Evolutionary conservation across 2,329 filamentous ascomycete species (phyloP), one percentile per base, ranked within the genome.

Genomic region (Ceratocystis harringtonii): DNA sequence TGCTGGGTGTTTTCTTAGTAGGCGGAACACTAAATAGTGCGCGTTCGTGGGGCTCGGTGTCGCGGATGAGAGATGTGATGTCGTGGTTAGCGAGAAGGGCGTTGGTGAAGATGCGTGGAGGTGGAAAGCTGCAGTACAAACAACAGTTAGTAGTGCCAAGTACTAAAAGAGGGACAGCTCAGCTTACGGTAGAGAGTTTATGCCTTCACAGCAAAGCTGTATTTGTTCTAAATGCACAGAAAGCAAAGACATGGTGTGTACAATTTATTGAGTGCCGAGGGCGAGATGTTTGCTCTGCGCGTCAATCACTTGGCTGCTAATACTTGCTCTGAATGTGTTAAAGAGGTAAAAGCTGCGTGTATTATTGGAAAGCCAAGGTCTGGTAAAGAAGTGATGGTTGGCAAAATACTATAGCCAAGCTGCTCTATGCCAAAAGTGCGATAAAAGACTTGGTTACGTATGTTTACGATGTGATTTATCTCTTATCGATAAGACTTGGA

Each of bases 81-180:
- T 99, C 94, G 75, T 92, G 87, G 70, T 86, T 86, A 66, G 87
- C 86, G 61, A 97, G 85, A 48, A 99, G 82, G 43, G 94, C 91
- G 74, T 95, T 96, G 70, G 92, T 94, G 77, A 97, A 99, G 72
- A 94, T 91, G 72, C 90, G 95, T n/a, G 92, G 90, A 1, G 84
- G 84, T 50, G 90, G 90, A 71, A 97, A 97, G 43, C 90, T 95
- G 69, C 15, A 61, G 62, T 36, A n/a, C 62, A 64, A 68, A 61
- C 68, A 6, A 28, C 65, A 69, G 65, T 67, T 55, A 68, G 62
- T 32, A 25, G 17, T 41, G 30, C 22, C 7, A 8, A 17, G 3
- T 61, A 4, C 1, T 2, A 41, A 41, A 61, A n/a, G 12, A 36
- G 3, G 15, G 22, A 5, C 8, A 50, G 2, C n/a, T 55, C 25